Base-by-base conservation (phyloP, 2,329 filamentous ascomycete genomes). In the Blastomyces gilchristii region DNA sequence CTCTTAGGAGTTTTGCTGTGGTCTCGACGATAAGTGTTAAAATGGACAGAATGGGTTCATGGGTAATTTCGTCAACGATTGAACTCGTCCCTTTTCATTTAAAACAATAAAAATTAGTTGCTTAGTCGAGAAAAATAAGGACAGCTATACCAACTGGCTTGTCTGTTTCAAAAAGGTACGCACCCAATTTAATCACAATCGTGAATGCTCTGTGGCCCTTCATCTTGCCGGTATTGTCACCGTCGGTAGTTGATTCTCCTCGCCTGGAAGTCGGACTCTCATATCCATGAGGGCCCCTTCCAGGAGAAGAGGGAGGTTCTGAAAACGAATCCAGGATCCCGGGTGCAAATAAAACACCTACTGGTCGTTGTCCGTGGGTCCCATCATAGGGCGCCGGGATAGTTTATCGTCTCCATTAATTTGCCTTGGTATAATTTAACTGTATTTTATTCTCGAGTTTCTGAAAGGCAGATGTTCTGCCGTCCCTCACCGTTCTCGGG, bases 41-140 rank as follows among this genome's bases (percentile, higher is more conserved):
- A 69, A 91, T 96, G 4, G 92, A 94, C 49, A 99, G 83, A 45
- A 97, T 84, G 3, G 94, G 94, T 73, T 97, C 90, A 77, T 96
- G 94, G 28, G 90, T 96, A 73, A 87, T 89, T 75, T 99, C 94
- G 77, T 97, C 91, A 67, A 99, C 92, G 69, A 99, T 97, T n/a
- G 94, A 97, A 76, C 91, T 97, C 57, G 94, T 97, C 70, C 94
- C 94, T 99, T 69, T 65, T 64, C 59, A 50, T 71, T 64, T 54
- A 18, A 52, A 31, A 6, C 16, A 47, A n/a, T 69, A 65, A 64
- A 63, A 64, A 63, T 34, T 59, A 61, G 58, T 67, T 65, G 22
- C 18, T 47, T 14, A n/a, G 45, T 7, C 16, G 52, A 60, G 14
- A 49, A 49, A 16, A 45, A 47, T 18, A 34, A 58, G 12, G 64